Base-by-base conservation (phyloP, 257 asterid genomes). In the Paulownia fortunei region DNA sequence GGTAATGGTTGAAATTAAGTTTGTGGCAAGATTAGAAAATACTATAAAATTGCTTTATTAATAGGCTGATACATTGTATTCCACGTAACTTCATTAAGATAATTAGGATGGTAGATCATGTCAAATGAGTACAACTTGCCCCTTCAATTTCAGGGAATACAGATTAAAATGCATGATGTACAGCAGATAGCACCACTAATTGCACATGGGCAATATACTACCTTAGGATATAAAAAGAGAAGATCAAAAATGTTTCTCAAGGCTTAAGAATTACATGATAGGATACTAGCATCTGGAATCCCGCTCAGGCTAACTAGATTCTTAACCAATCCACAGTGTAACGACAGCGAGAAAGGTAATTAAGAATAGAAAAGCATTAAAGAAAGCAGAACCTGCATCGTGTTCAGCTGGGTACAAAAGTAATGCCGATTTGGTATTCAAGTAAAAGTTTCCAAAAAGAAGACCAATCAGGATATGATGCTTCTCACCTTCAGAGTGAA, bases 401-500 rank as follows among this genome's bases (percentile, higher is more conserved):
- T 67, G 63, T 54, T 47, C 26, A 67, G 32, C 23, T 32, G 32
- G 67, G 39, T 41, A 42, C 13, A 46, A 41, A 36, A 46, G 76
- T 32, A 23, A n/a, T 0, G 68, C n/a, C 27, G 34, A 60, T 46
- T 13, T 60, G 65, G 61, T 36, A 46, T 26, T 68, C 58, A 24
- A 42, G 32, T 27, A 9, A 73, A 34, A 39, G 47, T 60, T 60
- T 69, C 24, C 19, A 0, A 7, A 24, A 15, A 46, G 13, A n/a
- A 27, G 46, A 70, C 10, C 8, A 47, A 61, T 41, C 32, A 65
- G 79, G 58, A 79, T 61, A 51, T 36, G 67, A 65, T 58, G 76
- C 37, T 58, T 68, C 79, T 85, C 60, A 90, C 85, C 87, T 84
- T 90, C 84, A 88, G 51, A 59, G 41, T 27, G 91, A 92, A 64